Evolutionary conservation across 2,329 filamentous ascomycete genomes (phyloP).

Genomic region (Neofusicoccum laricinum): DNA sequence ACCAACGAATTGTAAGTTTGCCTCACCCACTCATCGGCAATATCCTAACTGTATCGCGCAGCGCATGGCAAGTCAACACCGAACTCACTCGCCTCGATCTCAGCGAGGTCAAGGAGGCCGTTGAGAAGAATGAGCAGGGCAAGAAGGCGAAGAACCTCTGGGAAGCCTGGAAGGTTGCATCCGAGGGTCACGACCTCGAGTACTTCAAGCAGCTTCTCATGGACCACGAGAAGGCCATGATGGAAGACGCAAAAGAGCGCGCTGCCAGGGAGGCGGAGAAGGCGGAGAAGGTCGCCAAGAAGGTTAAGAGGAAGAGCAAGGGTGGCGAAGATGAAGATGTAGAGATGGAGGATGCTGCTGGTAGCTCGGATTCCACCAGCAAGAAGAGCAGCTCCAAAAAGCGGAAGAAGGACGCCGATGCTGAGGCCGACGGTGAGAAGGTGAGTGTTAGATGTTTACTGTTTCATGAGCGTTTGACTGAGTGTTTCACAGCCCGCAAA

Average conservation of each 20-base stretch:
- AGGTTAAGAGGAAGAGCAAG: conserved; percentile 40
- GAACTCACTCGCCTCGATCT: conserved; percentile 75
- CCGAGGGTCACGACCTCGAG: conserved; percentile 71
- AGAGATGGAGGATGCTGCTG: conserved; percentile 39
- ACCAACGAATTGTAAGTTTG: conserved; percentile 94
- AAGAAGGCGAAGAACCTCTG: conserved; percentile 80
- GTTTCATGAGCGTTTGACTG: background rate
- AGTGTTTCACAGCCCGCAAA: conserved; percentile 42
- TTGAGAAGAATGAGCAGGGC: conserved; percentile 63
- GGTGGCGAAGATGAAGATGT: conserved; percentile 33
- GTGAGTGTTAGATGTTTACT: conserved; percentile 26
- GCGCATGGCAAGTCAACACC: conserved; percentile 87
- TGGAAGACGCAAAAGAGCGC: conserved; percentile 60
- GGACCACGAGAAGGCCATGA: conserved; percentile 55
- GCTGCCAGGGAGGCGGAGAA: conserved; percentile 63
- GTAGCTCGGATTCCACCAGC: conserved; percentile 35
- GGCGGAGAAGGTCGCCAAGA: conserved; percentile 48
- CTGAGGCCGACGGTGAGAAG: conserved; percentile 69
- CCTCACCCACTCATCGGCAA: background rate
- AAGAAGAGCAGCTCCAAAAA: conserved; percentile 54
- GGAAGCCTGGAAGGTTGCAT: conserved; percentile 75
- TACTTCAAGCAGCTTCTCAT: conserved; percentile 79
- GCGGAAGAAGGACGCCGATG: conserved; percentile 70
- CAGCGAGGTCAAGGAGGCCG: conserved; percentile 68
- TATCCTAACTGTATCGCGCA: conserved; percentile 38